These are phyloP conservation scores for Trichoderma gracile DNA, from an alignment of 2,329 filamentous ascomycete genomes.

Conservation along the genomic window DNA sequence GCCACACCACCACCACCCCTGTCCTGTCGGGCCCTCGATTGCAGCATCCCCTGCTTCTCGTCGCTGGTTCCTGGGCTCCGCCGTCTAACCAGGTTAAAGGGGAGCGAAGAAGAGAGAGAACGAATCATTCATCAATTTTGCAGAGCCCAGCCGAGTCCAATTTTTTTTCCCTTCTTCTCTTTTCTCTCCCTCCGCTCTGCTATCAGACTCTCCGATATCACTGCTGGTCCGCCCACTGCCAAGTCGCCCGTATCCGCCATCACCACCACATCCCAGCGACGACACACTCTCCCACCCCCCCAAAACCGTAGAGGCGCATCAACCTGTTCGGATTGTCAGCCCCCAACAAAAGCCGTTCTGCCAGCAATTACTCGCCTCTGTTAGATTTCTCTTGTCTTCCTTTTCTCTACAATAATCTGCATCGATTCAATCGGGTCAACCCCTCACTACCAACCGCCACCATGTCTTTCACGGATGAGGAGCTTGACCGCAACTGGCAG, in stretches of 20 bases:
- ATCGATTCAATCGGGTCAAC: neutral
- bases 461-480: constrained; percentile 58
- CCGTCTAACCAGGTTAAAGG: constrained; percentile 20
- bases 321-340: neutral
- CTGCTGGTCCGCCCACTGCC: neutral
- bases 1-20: constrained; percentile 17
- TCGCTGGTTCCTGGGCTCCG: constrained; percentile 18
- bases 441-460: constrained; percentile 20
- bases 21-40: constrained; percentile 8
- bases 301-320: neutral
- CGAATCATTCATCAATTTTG: constrained; percentile 24
- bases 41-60: constrained; percentile 18
- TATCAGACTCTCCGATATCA: constrained; percentile 20
- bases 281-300: neutral
- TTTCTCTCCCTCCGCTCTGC: neutral
- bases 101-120: constrained; percentile 13
- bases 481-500: constrained; percentile 78
- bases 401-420: neutral
- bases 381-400: neutral
- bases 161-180: constrained; percentile 1
- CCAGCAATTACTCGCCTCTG: neutral
- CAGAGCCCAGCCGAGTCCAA: constrained; percentile 23
- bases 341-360: neutral
- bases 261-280: constrained; percentile 1
- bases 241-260: constrained; percentile 1